These are phyloP conservation scores for Rhodamnia rubescens DNA, from an alignment of 345 rosid species.

Conservation along the genomic window DNA sequence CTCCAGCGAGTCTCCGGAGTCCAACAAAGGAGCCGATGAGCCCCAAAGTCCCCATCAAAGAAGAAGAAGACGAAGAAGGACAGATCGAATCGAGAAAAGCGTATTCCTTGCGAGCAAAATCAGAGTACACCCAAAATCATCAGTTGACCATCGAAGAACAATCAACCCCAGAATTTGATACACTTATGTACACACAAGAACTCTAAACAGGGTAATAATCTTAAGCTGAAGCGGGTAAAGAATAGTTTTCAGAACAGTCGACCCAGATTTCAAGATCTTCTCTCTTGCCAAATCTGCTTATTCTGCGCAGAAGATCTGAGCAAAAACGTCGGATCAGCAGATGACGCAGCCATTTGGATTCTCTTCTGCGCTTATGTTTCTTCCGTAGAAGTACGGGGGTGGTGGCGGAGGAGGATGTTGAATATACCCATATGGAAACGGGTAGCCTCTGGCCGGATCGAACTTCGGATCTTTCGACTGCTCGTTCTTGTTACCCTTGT, in stretches of 20 bases:
- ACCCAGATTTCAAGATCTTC: neutral
- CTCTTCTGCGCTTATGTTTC: neutral
- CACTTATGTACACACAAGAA: neutral
- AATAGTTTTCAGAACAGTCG: neutral
- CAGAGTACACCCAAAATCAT: neutral
- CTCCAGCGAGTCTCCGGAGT: neutral
- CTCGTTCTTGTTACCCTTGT: neutral
- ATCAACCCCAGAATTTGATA: neutral
- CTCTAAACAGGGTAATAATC: neutral
- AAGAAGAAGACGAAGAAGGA: neutral
- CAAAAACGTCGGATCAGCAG: neutral
- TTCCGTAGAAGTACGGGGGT: neutral
- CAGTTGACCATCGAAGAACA: neutral
- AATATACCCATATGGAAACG: neutral
- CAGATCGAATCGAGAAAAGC: neutral
- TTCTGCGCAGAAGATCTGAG: neutral
- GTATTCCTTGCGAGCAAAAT: neutral
- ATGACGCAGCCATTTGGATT: constrained; percentile 11
- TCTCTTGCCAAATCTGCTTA: neutral
- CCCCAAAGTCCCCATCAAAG: too few species aligned
- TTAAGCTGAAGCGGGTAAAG: neutral
- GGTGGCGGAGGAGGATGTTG: neutral
- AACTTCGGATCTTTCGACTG: neutral
- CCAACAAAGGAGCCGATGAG: neutral
- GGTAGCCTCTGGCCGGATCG: neutral